Evolutionary conservation across 2,329 filamentous ascomycete genomes (phyloP).

Genomic region (Laburnicola sp.): DNA sequence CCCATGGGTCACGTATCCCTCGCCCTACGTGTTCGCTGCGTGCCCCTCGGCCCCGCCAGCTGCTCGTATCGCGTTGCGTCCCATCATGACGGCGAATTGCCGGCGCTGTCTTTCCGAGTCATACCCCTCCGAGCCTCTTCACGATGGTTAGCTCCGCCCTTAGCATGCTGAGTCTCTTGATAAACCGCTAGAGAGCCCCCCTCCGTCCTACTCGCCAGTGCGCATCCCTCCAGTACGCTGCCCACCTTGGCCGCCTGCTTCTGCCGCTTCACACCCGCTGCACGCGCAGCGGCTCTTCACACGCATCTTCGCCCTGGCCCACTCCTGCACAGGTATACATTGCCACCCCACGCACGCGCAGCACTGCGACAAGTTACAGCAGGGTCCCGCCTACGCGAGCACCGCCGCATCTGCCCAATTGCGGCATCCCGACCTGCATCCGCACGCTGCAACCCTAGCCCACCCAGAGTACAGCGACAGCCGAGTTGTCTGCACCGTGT

Average conservation of each 20-base stretch:
- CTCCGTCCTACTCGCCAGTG: constrained; percentile 1
- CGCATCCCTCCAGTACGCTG: constrained; percentile 4
- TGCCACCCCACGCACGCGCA: constrained; percentile 32
- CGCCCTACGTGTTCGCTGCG: too few relatives aligned
- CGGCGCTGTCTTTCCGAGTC: constrained; percentile 32
- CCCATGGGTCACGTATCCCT: neutral
- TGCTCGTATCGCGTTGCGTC: constrained; percentile 7
- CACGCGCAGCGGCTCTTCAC: constrained; percentile 29
- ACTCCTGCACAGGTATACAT: constrained; percentile 13
- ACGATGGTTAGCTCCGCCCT: constrained; percentile 30
- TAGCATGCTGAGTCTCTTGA: constrained; percentile 28
- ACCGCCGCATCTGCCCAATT: constrained; percentile 33
- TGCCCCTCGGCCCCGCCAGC: too few relatives aligned
- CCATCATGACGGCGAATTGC: constrained; percentile 27
- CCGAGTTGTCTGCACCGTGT: neutral
- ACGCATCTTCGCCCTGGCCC: constrained; percentile 7
- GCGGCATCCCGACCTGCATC: constrained; percentile 21
- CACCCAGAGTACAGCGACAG: constrained; percentile 32
- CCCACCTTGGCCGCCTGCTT: constrained; percentile 3
- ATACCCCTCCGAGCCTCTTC: constrained; percentile 21
- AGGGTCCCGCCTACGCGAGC: constrained; percentile 24
- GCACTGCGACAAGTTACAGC: constrained; percentile 26
- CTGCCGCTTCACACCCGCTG: constrained; percentile 26
- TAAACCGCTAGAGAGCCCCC: constrained; percentile 24
- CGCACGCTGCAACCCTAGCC: constrained; percentile 33